These are phyloP conservation scores for Hamamelis virginiana DNA, from an alignment of 164 flowering plant genomes.

Conservation along the genomic window DNA sequence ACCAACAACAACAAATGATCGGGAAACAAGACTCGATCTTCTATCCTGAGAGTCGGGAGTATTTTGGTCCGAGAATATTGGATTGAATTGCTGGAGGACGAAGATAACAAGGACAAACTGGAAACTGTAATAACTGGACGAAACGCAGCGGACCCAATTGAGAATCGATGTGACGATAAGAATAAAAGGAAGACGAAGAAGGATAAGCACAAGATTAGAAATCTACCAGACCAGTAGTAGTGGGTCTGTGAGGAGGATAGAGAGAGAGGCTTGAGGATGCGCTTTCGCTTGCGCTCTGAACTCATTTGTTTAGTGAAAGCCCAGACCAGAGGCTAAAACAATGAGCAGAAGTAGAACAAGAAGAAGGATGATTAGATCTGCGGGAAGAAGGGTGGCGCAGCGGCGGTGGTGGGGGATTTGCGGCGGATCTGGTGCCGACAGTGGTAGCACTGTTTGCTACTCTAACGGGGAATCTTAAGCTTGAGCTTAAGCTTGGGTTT, in stretches of 20 bases:
- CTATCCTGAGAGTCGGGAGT: constrained; percentile 26
- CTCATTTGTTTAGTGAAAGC: constrained; percentile 17
- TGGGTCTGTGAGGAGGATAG: constrained; percentile 5
- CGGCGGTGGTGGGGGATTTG: too few relatives aligned
- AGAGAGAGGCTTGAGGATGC: constrained; percentile 5
- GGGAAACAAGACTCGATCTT: constrained; percentile 61
- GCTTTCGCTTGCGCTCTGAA: constrained; percentile 51
- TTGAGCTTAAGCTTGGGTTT: too few relatives aligned
- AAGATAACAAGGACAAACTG: constrained; percentile 21
- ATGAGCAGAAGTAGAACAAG: too few relatives aligned
- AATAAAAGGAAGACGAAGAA: constrained; percentile 32
- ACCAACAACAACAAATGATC: constrained; percentile 65
- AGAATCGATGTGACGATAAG: constrained; percentile 22
- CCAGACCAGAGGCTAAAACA: neutral
- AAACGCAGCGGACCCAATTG: constrained; percentile 22
- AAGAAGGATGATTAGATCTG: too few relatives aligned
- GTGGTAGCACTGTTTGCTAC: too few relatives aligned
- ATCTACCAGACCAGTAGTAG: constrained; percentile 31
- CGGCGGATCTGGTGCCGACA: neutral
- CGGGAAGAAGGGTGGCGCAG: neutral
- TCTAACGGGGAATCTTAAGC: too few relatives aligned
- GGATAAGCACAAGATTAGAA: constrained; percentile 33
- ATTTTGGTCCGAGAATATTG: constrained; percentile 12
- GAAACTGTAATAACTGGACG: constrained; percentile 32
- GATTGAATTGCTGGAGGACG: constrained; percentile 17